Evolutionary conservation across 1,139 yeast genomes (phyloP), one percentile per base, ranked within the genome.

Genomic region (Hansenula lynferdii): DNA sequence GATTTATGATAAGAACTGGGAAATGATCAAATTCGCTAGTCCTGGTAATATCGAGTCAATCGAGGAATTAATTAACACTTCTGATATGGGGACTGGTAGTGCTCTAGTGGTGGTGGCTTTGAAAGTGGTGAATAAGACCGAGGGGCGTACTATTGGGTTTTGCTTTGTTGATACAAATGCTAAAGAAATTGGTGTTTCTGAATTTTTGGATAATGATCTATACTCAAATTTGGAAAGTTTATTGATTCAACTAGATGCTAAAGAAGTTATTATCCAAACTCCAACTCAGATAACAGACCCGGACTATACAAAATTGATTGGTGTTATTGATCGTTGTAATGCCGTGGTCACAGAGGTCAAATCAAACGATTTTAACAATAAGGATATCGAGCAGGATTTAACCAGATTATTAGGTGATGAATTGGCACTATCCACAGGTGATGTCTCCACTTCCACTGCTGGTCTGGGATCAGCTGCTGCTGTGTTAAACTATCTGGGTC

Each of bases 11-110:
- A 62, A 61, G 32, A 52, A 54, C 6, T 87, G 95, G 81, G 68
- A 66, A 34, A 56, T 84, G 38, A 44, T 72, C 23, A 72, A 73
- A 43, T 64, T 72, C 36, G 97, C 95, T 1, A 83, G 96, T 1
- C 97, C 97, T 1, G 98, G 98, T 5, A 90, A 92, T 58, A 67
- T 89, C 37, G 86, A 82, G 41, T 85, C 79, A 36, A 77, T 92
- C 35, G 96, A 86, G 45, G 87, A 82, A 26, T 64, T 86, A 61
- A 69, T 85, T 47, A 61, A 75, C 49, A 68, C 75, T 22, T 75
- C 84, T 1, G 71, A 64, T 8, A 51, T 72, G 23, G 75, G 25
- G 5, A 24, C 6, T 12, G 26, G 72, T 32, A 64, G 75, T 20
- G 67, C 78, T 12, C 86, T 96, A 0, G 77, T 87, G 17, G 77